Percentiles rank a stretch among this genome's conserved stretches.
Conservation (phyloP, 441 rosid genomes). For the Geranium incanum region DNA sequence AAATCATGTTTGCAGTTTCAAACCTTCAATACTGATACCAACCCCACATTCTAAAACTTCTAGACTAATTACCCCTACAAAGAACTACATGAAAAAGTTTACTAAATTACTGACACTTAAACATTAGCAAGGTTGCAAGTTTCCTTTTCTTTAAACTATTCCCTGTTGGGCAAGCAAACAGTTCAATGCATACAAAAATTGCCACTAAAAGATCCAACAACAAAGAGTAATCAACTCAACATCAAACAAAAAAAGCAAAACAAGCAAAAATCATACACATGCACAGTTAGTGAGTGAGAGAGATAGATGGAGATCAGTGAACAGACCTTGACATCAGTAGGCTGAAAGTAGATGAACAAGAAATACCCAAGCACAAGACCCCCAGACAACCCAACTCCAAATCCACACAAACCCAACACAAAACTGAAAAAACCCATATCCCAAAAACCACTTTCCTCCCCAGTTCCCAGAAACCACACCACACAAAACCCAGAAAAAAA, state of each 20-base stretch:
- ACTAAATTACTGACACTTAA: not conserved
- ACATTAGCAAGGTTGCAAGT: not conserved
- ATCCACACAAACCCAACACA: conserved; percentile 65
- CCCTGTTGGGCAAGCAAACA: not conserved
- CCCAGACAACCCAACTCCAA: conserved; percentile 67
- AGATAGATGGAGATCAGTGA: not conserved
- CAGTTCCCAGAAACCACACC: conserved; percentile 12
- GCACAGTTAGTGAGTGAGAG: not conserved
- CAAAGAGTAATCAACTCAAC: not conserved
- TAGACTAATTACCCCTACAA: not conserved
- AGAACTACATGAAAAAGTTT: not conserved
- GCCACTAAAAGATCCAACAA: not conserved
- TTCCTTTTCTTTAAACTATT: not conserved
- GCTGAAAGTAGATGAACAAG: conserved; percentile 69
- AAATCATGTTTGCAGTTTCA: not conserved
- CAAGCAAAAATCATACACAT: not conserved
- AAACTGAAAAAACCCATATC: conserved; percentile 56
- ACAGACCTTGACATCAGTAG: conserved; percentile 65
- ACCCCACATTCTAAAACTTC: not conserved
- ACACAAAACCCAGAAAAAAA: conserved; percentile 4
- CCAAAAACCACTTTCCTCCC: not conserved
- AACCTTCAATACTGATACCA: not conserved
- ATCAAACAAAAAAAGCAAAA: not conserved
- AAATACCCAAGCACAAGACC: conserved; percentile 75
- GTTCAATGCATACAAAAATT: not conserved